Conservation (phyloP, 164 flowering plant genomes). For the Annona cherimola region DNA sequence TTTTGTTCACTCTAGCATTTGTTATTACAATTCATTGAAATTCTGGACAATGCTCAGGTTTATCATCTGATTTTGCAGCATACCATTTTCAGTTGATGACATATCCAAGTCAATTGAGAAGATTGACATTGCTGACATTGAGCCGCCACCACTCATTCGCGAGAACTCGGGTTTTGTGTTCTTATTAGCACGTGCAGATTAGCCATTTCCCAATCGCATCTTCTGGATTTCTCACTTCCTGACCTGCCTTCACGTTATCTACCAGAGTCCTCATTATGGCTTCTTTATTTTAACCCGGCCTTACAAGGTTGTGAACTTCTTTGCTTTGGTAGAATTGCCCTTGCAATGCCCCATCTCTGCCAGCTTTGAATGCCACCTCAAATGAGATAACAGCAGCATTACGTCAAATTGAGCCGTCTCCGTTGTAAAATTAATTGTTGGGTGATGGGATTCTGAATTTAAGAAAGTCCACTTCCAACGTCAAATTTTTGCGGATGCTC, state of each 20-base stretch:
- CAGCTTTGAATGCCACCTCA: background rate
- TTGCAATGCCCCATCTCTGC: background rate
- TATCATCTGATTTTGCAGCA: slow-evolving; percentile 45
- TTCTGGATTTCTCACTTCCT: background rate
- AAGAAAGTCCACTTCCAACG: background rate
- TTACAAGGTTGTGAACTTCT: background rate
- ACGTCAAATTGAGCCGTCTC: background rate
- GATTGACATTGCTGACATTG: slow-evolving; percentile 72
- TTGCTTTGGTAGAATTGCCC: background rate
- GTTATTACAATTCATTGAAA: background rate
- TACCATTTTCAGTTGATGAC: slow-evolving; percentile 93
- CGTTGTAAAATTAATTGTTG: slow-evolving; percentile 4
- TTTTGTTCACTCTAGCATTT: background rate
- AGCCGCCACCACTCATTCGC: slow-evolving; percentile 86
- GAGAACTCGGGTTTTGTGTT: slow-evolving; percentile 92
- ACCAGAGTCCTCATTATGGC: background rate
- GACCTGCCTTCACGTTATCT: background rate
- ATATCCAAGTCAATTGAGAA: slow-evolving; percentile 94
- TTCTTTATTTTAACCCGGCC: background rate
- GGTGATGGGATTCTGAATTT: slow-evolving; percentile 1
- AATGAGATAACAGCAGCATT: background rate
- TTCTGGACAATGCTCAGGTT: background rate
- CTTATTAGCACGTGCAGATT: slow-evolving; percentile 64
- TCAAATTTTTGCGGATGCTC: background rate
- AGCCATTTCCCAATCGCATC: background rate